phyloP scores from a whole-genome alignment of 2,329 filamentous ascomycete species.

The Aspergillus fijiensis region DNA sequence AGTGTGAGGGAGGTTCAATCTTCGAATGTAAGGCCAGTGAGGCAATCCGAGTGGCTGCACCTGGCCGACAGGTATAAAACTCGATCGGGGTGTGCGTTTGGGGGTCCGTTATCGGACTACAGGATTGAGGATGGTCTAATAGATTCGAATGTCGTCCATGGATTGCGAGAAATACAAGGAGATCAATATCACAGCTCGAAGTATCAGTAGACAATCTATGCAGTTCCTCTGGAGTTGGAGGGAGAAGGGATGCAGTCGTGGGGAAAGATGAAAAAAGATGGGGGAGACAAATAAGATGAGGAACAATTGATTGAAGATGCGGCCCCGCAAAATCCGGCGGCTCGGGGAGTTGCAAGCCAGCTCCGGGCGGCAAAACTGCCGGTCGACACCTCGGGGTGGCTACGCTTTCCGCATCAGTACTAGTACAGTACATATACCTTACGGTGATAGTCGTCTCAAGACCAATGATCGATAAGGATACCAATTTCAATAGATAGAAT shows the following conservation, averaged over 20 bases:
- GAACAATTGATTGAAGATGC: constrained; percentile 1
- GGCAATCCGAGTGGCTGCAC: not conserved
- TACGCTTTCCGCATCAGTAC: not conserved
- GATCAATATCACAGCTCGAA: not conserved
- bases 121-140: not conserved
- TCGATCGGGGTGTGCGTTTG: not conserved
- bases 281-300: constrained; percentile 5
- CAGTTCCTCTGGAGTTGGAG: not conserved
- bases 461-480: not conserved
- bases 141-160: not conserved
- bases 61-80: not conserved
- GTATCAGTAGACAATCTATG: not conserved
- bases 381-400: not conserved
- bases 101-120: constrained; percentile 17
- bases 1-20: not conserved
- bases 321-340: constrained; percentile 18
- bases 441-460: not conserved
- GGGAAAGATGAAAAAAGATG: constrained; percentile 4
- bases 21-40: not conserved
- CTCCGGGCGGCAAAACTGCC: constrained; percentile 17
- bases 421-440: not conserved
- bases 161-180: not conserved
- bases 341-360: constrained; percentile 21
- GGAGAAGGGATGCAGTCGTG: not conserved
- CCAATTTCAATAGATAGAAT: not conserved